Conservation (phyloP, 306 rosid genomes). For the Prunus campanulata region DNA sequence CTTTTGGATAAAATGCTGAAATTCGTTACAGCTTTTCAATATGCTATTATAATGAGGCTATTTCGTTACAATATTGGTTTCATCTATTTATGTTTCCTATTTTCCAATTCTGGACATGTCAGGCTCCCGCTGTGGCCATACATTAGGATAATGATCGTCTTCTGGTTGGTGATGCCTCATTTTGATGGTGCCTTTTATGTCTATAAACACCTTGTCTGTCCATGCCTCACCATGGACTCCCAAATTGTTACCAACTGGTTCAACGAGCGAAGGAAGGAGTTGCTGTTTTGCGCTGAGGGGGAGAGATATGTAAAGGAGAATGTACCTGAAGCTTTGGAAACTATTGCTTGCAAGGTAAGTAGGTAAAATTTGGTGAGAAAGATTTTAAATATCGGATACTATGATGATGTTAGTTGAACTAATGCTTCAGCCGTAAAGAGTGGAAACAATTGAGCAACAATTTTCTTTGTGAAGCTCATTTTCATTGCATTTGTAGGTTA, state of each 20-base stretch:
- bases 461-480: background rate
- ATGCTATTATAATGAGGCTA: no score
- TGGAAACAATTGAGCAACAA: background rate
- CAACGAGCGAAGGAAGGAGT: constrained; percentile 20
- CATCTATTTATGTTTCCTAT: no score
- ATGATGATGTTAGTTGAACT: background rate
- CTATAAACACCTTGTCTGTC: constrained; percentile 31
- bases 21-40: no score
- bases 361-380: background rate
- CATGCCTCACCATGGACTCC: constrained; percentile 21
- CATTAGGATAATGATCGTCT: constrained; percentile 47
- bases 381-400: background rate
- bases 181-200: constrained; percentile 48
- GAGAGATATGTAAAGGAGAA: constrained; percentile 43
- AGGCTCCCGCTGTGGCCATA: constrained; percentile 52
- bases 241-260: constrained; percentile 19
- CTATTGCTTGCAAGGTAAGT: constrained; percentile 44
- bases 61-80: no score
- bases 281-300: constrained; percentile 27
- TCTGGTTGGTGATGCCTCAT: constrained; percentile 41
- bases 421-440: no score
- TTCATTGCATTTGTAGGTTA: constrained; percentile 28
- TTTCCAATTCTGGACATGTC: background rate
- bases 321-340: constrained; percentile 47
- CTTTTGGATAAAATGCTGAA: no score